Conservation (phyloP, 805 yeast species). For the Clavispora fructus region DNA sequence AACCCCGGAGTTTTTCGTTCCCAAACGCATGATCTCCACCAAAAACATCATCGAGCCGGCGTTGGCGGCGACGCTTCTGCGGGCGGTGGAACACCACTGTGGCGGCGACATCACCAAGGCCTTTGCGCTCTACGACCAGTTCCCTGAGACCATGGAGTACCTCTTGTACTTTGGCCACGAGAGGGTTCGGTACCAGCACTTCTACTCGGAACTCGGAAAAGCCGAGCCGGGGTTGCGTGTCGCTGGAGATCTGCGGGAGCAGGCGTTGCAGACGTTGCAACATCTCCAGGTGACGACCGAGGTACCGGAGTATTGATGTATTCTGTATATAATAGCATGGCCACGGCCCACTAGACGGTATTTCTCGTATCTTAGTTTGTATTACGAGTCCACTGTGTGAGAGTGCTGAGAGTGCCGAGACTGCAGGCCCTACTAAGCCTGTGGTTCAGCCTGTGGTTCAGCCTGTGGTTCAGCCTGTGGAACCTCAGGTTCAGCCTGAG, state of each 20-base stretch:
- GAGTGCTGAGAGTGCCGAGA: too few species aligned
- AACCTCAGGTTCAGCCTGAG: background rate
- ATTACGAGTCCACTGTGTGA: too few species aligned
- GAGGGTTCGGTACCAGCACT: conserved; percentile 14
- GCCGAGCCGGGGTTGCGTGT: conserved; percentile 1
- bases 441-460: background rate
- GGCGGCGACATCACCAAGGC: conserved; percentile 15
- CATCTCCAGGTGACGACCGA: conserved; percentile 5
- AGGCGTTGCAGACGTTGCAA: conserved; percentile 21
- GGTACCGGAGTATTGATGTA: background rate
- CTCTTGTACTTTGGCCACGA: conserved; percentile 18
- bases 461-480: background rate
- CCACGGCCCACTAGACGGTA: background rate
- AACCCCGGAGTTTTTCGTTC: conserved; percentile 26
- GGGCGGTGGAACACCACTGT: conserved; percentile 14
- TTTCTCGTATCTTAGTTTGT: too few species aligned
- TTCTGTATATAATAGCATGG: background rate
- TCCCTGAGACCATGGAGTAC: conserved; percentile 29
- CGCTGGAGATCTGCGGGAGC: conserved; percentile 17
- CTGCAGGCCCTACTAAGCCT: too few species aligned
- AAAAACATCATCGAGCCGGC: conserved; percentile 19
- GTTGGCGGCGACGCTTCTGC: conserved; percentile 15
- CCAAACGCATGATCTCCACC: conserved; percentile 22
- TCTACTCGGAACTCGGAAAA: background rate
- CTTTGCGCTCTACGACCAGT: conserved; percentile 27